Conservation (phyloP, 768 basidiomycete species). For the Panaeolus cyanescens region DNA sequence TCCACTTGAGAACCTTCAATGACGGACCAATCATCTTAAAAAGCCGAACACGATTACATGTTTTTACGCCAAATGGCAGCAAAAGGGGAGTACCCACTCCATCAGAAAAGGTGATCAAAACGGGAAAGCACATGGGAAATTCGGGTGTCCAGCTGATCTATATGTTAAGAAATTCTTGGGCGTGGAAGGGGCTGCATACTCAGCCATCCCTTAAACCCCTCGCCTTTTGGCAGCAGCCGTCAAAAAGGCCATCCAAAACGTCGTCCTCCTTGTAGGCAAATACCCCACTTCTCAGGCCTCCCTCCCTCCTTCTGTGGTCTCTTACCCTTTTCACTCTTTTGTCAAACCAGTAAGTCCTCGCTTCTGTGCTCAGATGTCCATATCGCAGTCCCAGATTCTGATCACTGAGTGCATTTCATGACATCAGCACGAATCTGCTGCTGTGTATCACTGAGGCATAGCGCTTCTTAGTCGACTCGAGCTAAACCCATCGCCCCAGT, state of each 20-base stretch:
- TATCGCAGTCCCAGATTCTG: too few relatives aligned
- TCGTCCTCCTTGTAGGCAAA: neutral
- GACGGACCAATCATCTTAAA: neutral
- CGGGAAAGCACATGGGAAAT: slow-evolving; percentile 1
- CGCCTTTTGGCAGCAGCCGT: neutral
- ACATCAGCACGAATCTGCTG: neutral
- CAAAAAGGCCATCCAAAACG: neutral
- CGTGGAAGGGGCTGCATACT: neutral
- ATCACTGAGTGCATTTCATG: too few relatives aligned
- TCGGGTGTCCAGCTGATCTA: neutral
- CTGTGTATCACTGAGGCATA: too few relatives aligned
- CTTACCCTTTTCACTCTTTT: neutral
- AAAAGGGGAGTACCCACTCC: neutral
- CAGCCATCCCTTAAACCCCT: neutral
- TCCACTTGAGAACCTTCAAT: neutral
- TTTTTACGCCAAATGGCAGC: neutral
- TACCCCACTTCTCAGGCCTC: neutral
- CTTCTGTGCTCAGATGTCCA: too few relatives aligned
- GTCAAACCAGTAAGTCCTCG: neutral
- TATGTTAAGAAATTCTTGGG: neutral
- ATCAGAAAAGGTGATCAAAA: neutral
- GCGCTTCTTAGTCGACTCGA: neutral
- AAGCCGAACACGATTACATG: neutral
- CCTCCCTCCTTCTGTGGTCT: neutral
- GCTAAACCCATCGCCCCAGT: neutral